These are phyloP conservation scores for Podospora pseudocomata DNA, from an alignment of 495 filamentous ascomycete genomes.

Conservation along the genomic window DNA sequence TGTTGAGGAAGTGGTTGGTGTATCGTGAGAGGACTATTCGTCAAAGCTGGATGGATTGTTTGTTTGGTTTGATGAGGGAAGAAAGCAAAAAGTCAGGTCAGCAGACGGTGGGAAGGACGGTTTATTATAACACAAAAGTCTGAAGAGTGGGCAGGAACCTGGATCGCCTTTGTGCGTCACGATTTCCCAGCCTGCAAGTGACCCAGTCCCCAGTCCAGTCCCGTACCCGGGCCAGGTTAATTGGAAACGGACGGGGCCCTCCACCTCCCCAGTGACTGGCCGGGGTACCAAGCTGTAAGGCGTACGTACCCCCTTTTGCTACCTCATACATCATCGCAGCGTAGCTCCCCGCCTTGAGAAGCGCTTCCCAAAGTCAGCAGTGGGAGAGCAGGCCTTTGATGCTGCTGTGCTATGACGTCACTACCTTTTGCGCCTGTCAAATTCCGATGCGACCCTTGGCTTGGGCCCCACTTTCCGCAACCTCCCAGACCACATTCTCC, in stretches of 20 bases:
- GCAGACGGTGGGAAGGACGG: background rate
- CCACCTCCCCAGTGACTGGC: background rate
- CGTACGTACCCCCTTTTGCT: background rate
- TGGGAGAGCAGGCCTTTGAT: background rate
- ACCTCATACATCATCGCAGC: constrained; percentile 32
- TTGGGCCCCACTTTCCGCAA: constrained; percentile 10
- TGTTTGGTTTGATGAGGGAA: constrained; percentile 10
- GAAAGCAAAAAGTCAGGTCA: constrained; percentile 1
- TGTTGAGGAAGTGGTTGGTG: constrained; percentile 6
- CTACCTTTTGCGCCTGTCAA: constrained; percentile 15
- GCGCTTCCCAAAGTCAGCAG: constrained; percentile 17
- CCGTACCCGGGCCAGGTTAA: constrained; percentile 2
- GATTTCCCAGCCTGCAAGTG: constrained; percentile 14
- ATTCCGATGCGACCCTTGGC: constrained; percentile 15
- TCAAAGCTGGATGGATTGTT: constrained; percentile 8
- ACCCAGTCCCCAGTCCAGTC: background rate
- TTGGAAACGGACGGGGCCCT: constrained; percentile 2
- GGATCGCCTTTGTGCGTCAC: constrained; percentile 32
- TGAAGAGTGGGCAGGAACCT: constrained; percentile 8
- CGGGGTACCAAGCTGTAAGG: too few relatives aligned
- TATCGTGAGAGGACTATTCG: constrained; percentile 3
- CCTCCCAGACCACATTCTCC: constrained; percentile 3
- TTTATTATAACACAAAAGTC: background rate
- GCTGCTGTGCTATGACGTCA: constrained; percentile 37
- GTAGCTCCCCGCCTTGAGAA: constrained; percentile 23